A percentile compares a stretch with the other conserved stretches of the same genome.
These are phyloP conservation scores for Globisporangium lucens DNA, from an alignment of 352 stramenopile species.

Conservation along the genomic window DNA sequence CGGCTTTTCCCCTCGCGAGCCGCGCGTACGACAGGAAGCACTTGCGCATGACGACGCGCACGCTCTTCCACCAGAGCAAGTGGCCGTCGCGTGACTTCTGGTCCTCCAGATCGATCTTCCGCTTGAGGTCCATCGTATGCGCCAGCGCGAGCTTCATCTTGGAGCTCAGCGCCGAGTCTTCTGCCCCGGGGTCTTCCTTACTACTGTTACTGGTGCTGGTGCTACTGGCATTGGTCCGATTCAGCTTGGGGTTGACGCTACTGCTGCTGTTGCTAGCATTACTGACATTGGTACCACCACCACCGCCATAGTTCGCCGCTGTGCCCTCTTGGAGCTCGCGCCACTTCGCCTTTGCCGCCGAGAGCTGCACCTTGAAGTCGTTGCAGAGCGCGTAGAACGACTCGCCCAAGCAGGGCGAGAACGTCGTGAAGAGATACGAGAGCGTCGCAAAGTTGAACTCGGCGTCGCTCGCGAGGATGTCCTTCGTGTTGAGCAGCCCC, in stretches of 20 bases:
- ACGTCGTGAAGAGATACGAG: conserved; percentile 66
- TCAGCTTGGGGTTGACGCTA: neutral
- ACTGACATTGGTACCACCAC: neutral
- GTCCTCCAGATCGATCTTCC: conserved; percentile 55
- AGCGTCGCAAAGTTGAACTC: conserved; percentile 79
- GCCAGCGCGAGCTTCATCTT: conserved; percentile 71
- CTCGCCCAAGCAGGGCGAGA: conserved; percentile 53
- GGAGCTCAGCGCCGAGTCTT: conserved; percentile 36
- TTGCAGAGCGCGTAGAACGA: conserved; percentile 42
- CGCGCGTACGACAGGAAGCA: conserved; percentile 72
- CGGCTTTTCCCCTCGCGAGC: conserved; percentile 57
- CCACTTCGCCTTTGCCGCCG: conserved; percentile 55
- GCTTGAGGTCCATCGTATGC: conserved; percentile 74
- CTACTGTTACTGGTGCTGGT: neutral
- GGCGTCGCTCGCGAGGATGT: conserved; percentile 63
- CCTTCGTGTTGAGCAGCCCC: conserved; percentile 55
- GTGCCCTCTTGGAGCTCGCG: conserved; percentile 50
- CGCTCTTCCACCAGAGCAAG: conserved; percentile 62
- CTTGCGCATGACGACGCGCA: conserved; percentile 73
- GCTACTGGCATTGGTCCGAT: neutral
- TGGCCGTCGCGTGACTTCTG: conserved; percentile 59
- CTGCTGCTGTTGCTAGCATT: conserved; percentile 8
- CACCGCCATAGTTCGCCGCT: conserved; percentile 1
- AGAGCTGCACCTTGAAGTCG: conserved; percentile 54
- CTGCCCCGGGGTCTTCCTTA: neutral